Evolutionary conservation across 2,329 filamentous ascomycete species (phyloP).

Genomic region (Fusarium lyarnte): DNA sequence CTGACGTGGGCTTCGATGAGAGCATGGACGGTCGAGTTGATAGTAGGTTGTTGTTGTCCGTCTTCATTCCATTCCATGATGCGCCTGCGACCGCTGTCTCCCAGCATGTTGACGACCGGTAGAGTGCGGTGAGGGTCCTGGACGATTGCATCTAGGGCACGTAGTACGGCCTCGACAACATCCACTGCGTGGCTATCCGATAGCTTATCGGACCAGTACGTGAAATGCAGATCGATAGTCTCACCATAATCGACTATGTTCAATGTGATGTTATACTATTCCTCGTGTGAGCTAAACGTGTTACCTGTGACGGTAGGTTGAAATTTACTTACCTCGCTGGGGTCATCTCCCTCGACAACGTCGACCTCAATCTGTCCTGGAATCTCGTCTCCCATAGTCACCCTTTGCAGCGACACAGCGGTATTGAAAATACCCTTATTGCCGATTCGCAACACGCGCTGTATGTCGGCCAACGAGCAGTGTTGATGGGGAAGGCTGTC

Average conservation of each 20-base stretch:
- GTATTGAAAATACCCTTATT: neutral
- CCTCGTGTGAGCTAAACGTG: no score
- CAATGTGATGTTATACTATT: neutral
- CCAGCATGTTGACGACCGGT: neutral
- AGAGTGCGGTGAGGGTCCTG: neutral
- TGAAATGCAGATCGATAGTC: neutral
- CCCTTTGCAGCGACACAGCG: neutral
- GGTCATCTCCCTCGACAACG: neutral
- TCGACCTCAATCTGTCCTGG: neutral
- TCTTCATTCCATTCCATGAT: neutral
- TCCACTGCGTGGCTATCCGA: neutral
- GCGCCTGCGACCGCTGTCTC: neutral
- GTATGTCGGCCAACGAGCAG: neutral
- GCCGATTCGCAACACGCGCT: neutral
- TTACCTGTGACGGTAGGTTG: no score
- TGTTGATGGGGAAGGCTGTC: conserved; percentile 1
- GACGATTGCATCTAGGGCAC: neutral
- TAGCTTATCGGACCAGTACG: neutral
- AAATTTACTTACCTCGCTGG: conserved; percentile 1
- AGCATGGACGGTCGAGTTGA: neutral
- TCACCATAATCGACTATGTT: neutral
- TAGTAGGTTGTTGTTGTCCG: neutral
- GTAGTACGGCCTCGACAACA: neutral
- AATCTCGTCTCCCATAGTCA: neutral
- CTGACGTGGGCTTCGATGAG: neutral